Conservation (phyloP, 2,329 filamentous ascomycete species). For the Hawksworthiomyces lignivorus region DNA sequence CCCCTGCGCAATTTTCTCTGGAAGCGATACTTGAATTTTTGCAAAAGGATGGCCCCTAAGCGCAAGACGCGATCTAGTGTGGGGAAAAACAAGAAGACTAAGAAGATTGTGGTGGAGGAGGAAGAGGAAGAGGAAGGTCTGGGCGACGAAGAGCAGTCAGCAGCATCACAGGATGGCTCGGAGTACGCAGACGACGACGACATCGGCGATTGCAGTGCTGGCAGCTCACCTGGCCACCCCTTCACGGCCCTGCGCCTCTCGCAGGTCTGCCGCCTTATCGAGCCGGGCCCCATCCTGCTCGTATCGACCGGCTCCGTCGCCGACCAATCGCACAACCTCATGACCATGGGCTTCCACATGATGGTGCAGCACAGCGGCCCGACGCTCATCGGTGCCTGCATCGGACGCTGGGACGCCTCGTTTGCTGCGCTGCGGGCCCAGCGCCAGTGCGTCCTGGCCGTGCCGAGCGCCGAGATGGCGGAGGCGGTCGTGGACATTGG, state of each 20-base stretch:
- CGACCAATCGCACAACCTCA: constrained; percentile 26
- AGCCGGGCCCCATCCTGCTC: constrained; percentile 27
- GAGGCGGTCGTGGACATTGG: constrained; percentile 25
- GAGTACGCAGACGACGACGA: not conserved
- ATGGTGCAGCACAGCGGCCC: constrained; percentile 28
- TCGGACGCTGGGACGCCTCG: constrained; percentile 28
- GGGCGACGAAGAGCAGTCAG: too few species aligned
- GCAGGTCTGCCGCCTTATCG: constrained; percentile 26
- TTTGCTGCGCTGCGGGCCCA: constrained; percentile 22
- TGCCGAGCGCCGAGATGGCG: constrained; percentile 12
- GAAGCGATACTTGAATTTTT: too few species aligned
- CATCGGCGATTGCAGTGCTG: too few species aligned
- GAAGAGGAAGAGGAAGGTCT: too few species aligned
- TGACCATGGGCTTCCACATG: constrained; percentile 32
- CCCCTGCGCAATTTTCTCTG: too few species aligned
- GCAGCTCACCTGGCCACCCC: not conserved
- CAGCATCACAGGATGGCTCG: too few species aligned
- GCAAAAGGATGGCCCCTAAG: constrained; percentile 6
- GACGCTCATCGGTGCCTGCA: constrained; percentile 23
- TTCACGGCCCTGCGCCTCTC: constrained; percentile 17
- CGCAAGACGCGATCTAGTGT: too few species aligned
- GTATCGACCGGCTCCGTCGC: constrained; percentile 25
- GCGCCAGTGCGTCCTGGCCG: constrained; percentile 25
- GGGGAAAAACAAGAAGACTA: too few species aligned
- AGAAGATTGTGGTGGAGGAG: too few species aligned